A percentile compares a stretch with the other conserved stretches of the same genome.
phyloP scores from a whole-genome alignment of 78 protist species.

The Protostelium mycophagum region DNA sequence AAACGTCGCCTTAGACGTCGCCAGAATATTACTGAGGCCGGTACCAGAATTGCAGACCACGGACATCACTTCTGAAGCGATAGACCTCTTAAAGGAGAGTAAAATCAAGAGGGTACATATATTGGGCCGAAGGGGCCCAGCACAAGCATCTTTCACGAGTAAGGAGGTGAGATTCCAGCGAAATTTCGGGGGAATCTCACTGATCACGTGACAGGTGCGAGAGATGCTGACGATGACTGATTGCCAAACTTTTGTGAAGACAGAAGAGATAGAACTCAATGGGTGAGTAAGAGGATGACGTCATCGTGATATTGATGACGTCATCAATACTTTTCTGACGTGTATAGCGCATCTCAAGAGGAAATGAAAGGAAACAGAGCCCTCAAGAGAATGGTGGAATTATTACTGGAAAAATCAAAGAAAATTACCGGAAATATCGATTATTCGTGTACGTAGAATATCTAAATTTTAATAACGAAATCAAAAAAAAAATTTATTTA shows the following conservation, averaged over 20 bases:
- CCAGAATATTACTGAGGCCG: conserved; percentile 25
- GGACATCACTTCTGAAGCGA: conserved; percentile 39
- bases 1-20: conserved; percentile 58
- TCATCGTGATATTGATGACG: background rate
- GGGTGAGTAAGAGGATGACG: background rate
- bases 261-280: conserved; percentile 7
- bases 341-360: background rate
- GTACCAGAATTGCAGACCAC: conserved; percentile 20
- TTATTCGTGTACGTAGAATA: too few relatives aligned
- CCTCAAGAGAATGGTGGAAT: background rate
- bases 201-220: background rate
- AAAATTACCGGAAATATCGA: background rate
- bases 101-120: conserved; percentile 41
- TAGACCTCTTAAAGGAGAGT: conserved; percentile 17
- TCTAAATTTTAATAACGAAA: conserved; percentile 31
- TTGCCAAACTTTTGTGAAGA: conserved; percentile 21
- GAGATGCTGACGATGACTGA: conserved; percentile 35
- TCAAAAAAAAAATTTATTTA: conserved; percentile 23
- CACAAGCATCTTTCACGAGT: conserved; percentile 42
- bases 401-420: background rate
- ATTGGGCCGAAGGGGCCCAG: conserved; percentile 56
- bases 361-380: background rate
- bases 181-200: background rate
- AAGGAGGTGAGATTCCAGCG: conserved; percentile 29
- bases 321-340: background rate